These are phyloP conservation scores for Trametes coccinea DNA, from an alignment of 768 basidiomycete species.

Conservation along the genomic window DNA sequence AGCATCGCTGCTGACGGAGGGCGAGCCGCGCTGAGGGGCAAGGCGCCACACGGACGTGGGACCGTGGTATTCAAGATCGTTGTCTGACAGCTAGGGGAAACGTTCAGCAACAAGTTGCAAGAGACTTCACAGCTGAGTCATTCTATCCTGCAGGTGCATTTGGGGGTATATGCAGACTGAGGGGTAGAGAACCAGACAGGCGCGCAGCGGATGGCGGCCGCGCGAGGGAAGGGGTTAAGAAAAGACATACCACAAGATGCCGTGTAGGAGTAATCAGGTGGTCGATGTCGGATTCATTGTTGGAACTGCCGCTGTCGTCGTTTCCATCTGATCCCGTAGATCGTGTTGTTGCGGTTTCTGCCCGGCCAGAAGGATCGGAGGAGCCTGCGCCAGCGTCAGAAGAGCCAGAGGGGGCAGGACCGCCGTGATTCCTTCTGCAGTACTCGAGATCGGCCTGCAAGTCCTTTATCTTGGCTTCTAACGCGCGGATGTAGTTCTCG, in stretches of 20 bases:
- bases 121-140: conserved; percentile 1
- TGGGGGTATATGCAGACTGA: too few relatives aligned
- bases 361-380: conserved; percentile 14
- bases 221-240: background rate
- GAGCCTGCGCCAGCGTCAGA: conserved; percentile 16
- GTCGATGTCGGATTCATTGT: conserved; percentile 31
- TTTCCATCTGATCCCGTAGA: conserved; percentile 10
- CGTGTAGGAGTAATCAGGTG: conserved; percentile 26
- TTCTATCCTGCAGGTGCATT: background rate
- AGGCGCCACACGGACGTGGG: conserved; percentile 35
- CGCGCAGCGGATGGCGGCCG: background rate
- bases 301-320: conserved; percentile 22
- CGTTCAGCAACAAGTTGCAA: background rate
- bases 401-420: conserved; percentile 14
- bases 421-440: conserved; percentile 13
- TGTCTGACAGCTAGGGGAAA: conserved; percentile 25
- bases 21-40: conserved; percentile 27
- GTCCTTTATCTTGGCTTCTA: conserved; percentile 30
- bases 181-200: conserved; percentile 7
- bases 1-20: conserved; percentile 9
- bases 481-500: conserved; percentile 29
- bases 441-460: conserved; percentile 29
- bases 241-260: conserved; percentile 23
- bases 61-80: conserved; percentile 33
- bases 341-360: conserved; percentile 5